Percentiles rank a stretch among this genome's conserved stretches.
These are phyloP conservation scores for Purshia tridentata DNA, from an alignment of 306 rosid genomes.

Conservation along the genomic window DNA sequence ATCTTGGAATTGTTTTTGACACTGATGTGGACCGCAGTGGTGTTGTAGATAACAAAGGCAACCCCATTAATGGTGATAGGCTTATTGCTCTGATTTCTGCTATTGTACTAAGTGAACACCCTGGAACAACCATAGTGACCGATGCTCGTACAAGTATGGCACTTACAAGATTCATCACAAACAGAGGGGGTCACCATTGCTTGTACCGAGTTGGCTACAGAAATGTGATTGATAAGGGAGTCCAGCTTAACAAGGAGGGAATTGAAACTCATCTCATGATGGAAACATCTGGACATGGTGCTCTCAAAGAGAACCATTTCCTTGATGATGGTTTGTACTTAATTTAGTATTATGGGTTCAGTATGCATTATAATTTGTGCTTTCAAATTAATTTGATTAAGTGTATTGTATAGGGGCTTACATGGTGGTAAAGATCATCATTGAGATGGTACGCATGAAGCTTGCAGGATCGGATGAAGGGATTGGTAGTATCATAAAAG, in stretches of 20 bases:
- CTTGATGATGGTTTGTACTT: constrained; percentile 78
- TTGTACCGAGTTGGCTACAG: constrained; percentile 80
- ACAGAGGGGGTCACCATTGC: constrained; percentile 76
- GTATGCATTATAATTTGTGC: neutral
- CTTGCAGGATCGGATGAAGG: constrained; percentile 77
- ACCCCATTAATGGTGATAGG: constrained; percentile 76
- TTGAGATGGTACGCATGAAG: constrained; percentile 89
- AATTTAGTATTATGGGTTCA: neutral
- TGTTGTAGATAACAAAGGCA: constrained; percentile 66
- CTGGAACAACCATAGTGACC: constrained; percentile 72
- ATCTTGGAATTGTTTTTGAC: constrained; percentile 84
- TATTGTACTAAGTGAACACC: constrained; percentile 68
- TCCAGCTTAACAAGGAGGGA: constrained; percentile 62
- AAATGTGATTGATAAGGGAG: constrained; percentile 85
- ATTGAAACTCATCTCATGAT: constrained; percentile 82
- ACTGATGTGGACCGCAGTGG: constrained; percentile 93
- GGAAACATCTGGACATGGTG: constrained; percentile 95
- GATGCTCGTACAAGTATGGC: constrained; percentile 84
- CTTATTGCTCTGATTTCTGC: constrained; percentile 86
- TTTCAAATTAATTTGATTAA: neutral
- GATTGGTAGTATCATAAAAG: constrained; percentile 69
- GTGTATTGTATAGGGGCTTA: constrained; percentile 53
- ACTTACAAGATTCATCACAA: constrained; percentile 61
- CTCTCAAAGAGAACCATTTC: constrained; percentile 83
- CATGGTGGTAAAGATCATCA: constrained; percentile 82